Evolutionary conservation across 1,284 basidiomycete species (phyloP).

Genomic region (Ustilago curta): DNA sequence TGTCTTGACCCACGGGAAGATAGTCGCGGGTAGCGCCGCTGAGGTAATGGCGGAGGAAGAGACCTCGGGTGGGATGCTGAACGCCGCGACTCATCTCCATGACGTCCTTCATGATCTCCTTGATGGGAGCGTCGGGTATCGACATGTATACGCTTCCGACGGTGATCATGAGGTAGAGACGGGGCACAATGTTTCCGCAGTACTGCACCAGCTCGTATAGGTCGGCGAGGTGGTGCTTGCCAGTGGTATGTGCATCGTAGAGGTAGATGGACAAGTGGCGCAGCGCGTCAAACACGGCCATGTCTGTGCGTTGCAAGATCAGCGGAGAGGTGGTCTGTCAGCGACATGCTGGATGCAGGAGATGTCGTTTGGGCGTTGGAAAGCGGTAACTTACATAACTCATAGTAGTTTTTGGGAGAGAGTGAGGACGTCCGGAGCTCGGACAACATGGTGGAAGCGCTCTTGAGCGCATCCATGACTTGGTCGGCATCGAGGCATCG

Average conservation of each 20-base stretch:
- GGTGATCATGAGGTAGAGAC: constrained; percentile 69
- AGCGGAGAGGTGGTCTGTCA: constrained; percentile 4
- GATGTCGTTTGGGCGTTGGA: not conserved
- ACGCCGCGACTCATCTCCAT: constrained; percentile 69
- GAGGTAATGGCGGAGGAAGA: constrained; percentile 69
- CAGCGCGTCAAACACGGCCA: constrained; percentile 68
- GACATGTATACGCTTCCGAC: constrained; percentile 69
- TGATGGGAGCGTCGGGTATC: constrained; percentile 68
- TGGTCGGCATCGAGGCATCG: constrained; percentile 66
- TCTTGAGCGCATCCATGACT: constrained; percentile 69
- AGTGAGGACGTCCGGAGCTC: constrained; percentile 66
- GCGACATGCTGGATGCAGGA: not conserved
- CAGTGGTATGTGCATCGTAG: constrained; percentile 65
- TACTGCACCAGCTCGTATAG: constrained; percentile 69
- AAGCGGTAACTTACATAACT: constrained; percentile 55
- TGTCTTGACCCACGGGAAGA: constrained; percentile 62
- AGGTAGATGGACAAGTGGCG: constrained; percentile 68
- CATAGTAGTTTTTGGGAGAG: constrained; percentile 68
- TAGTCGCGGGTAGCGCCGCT: constrained; percentile 68
- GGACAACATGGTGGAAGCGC: constrained; percentile 66
- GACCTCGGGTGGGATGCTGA: constrained; percentile 68
- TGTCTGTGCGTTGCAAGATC: constrained; percentile 39
- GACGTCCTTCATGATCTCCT: constrained; percentile 69
- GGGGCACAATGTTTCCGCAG: constrained; percentile 68
- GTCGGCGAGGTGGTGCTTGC: constrained; percentile 68